Evolutionary conservation across 208 protist species (phyloP).

Genomic region (Crithidia bombi): DNA sequence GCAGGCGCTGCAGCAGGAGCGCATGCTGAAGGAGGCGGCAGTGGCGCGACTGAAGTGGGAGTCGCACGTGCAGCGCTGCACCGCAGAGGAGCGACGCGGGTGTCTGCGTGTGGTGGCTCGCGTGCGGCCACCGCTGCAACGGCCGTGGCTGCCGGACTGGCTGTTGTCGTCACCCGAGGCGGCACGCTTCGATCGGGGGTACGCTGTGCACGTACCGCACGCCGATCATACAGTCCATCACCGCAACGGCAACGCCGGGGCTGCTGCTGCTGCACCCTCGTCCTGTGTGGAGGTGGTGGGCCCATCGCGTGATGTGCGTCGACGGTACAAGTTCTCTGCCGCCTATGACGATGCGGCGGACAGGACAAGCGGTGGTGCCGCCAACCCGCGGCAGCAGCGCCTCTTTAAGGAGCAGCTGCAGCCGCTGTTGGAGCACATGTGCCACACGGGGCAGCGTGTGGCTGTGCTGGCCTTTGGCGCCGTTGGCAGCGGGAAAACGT

Average conservation of each 20-base stretch:
- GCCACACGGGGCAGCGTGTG: conserved; percentile 35
- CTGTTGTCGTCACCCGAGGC: conserved; percentile 12
- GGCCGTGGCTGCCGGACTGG: conserved; percentile 26
- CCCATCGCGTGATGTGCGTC: conserved; percentile 20
- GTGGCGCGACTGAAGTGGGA: conserved; percentile 35
- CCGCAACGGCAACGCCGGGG: not conserved
- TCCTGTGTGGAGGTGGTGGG: conserved; percentile 24
- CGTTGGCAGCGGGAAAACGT: conserved; percentile 75
- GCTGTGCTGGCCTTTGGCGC: conserved; percentile 70
- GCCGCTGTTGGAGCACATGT: conserved; percentile 47
- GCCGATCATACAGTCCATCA: not conserved
- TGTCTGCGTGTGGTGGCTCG: conserved; percentile 34
- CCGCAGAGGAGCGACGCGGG: conserved; percentile 27
- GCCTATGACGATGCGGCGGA: conserved; percentile 19
- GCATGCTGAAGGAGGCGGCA: conserved; percentile 26
- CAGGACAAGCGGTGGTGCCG: not conserved
- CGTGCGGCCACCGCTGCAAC: conserved; percentile 25
- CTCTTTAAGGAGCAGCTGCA: conserved; percentile 41
- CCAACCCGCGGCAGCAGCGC: conserved; percentile 19
- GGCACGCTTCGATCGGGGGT: conserved; percentile 18
- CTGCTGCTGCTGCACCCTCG: not conserved
- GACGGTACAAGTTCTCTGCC: conserved; percentile 17
- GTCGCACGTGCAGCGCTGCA: conserved; percentile 36
- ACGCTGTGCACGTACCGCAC: conserved; percentile 16
- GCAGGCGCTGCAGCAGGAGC: conserved; percentile 31